Percentiles rank a stretch among this genome's conserved stretches.
Conservation (phyloP, 495 filamentous ascomycete genomes). For the Thermothielavioides terrestris region DNA sequence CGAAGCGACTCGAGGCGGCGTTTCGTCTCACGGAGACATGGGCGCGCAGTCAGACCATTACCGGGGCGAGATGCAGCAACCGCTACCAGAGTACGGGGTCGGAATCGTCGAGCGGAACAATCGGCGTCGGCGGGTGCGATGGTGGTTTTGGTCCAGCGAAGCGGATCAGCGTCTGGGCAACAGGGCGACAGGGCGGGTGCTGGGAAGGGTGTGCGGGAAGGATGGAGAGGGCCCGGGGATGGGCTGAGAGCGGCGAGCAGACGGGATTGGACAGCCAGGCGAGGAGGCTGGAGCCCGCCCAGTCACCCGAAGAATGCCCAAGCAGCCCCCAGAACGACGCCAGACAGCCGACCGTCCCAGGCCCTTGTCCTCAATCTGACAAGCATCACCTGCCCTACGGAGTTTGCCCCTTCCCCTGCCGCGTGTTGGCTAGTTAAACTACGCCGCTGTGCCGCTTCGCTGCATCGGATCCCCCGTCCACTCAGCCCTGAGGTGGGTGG, state of each 20-base stretch:
- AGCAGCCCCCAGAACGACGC: too few relatives aligned
- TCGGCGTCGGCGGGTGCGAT: background rate
- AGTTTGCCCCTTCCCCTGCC: background rate
- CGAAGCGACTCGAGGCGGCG: conserved; percentile 13
- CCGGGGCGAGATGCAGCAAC: background rate
- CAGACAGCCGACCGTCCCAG: too few relatives aligned
- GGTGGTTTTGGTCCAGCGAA: background rate
- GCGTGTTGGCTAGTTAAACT: background rate
- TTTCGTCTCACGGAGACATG: conserved; percentile 15
- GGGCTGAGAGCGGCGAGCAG: background rate
- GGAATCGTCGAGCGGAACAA: too few relatives aligned
- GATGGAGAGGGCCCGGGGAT: background rate
- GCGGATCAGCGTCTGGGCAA: background rate
- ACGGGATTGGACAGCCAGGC: background rate
- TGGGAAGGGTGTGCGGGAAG: background rate
- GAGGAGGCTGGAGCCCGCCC: background rate
- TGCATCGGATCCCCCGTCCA: background rate
- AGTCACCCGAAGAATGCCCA: too few relatives aligned
- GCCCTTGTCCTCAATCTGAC: too few relatives aligned
- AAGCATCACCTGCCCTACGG: background rate
- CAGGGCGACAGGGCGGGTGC: too few relatives aligned
- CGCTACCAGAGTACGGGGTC: too few relatives aligned
- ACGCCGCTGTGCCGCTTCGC: background rate
- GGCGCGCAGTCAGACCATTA: background rate
- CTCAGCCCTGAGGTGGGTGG: background rate